phyloP scores from a whole-genome alignment of 148 eudicot species.

The Fallopia convolvulus region DNA sequence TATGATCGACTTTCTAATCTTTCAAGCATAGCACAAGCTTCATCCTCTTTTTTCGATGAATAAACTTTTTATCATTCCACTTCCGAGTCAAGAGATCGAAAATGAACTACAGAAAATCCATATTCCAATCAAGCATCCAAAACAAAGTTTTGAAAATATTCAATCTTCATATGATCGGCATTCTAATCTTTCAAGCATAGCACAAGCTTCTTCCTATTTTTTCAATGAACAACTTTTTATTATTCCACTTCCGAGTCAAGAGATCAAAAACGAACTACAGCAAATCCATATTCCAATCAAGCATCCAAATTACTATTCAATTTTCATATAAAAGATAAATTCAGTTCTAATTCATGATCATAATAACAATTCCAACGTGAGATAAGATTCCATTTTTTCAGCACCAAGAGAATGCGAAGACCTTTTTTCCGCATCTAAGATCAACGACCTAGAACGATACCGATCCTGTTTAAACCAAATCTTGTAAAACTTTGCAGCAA shows the following conservation, averaged over 20 bases:
- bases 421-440: not conserved
- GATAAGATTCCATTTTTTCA: not conserved
- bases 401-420: no score
- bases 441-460: not conserved
- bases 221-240: no score
- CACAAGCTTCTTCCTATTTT: not conserved
- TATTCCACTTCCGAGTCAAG: no score
- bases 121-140: no score
- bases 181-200: no score
- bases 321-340: not conserved
- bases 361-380: no score
- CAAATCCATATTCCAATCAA: not conserved
- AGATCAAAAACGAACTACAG: not conserved
- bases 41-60: not conserved
- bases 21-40: not conserved
- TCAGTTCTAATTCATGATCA: no score
- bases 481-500: not conserved
- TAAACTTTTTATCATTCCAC: no score
- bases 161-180: not conserved
- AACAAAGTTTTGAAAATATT: no score
- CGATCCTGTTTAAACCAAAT: not conserved
- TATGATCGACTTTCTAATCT: not conserved
- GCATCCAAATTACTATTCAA: not conserved
- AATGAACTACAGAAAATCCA: no score
- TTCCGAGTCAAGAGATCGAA: no score